A percentile compares a stretch with the other conserved stretches of the same genome.
These are phyloP conservation scores for Tylopilus balloui DNA, from an alignment of 768 basidiomycete genomes.

Conservation along the genomic window DNA sequence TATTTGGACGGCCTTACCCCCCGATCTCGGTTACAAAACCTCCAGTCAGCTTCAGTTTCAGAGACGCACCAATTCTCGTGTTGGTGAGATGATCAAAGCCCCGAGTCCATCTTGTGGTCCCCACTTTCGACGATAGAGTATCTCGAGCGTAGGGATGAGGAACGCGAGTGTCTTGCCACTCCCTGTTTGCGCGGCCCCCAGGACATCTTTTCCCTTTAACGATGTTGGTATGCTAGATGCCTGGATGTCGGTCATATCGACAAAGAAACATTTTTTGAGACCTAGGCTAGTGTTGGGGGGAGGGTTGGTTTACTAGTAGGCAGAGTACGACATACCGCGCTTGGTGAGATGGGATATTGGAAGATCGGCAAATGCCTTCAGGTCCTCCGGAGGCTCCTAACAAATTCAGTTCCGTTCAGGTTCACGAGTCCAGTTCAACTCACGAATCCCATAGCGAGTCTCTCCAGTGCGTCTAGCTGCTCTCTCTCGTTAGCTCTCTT, in stretches of 20 bases:
- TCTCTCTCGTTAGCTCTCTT: constrained; percentile 47
- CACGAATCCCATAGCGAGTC: constrained; percentile 49
- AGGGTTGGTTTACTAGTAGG: background rate
- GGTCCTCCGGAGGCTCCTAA: constrained; percentile 48
- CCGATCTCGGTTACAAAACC: background rate
- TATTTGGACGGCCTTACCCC: constrained; percentile 85
- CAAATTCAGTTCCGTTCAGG: constrained; percentile 8
- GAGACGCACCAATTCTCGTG: constrained; percentile 75
- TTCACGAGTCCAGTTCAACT: constrained; percentile 13
- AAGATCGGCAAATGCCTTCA: constrained; percentile 60
- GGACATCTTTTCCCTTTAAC: constrained; percentile 58
- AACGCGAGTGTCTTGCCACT: constrained; percentile 76
- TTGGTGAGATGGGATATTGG: constrained; percentile 77
- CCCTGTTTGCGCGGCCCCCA: constrained; percentile 67
- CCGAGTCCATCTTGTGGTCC: constrained; percentile 74
- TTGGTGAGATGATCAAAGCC: constrained; percentile 90
- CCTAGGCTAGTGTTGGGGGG: constrained; percentile 40
- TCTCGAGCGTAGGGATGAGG: constrained; percentile 62
- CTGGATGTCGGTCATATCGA: constrained; percentile 83
- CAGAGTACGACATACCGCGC: constrained; percentile 43
- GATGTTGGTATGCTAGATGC: constrained; percentile 54
- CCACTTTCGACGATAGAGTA: constrained; percentile 63
- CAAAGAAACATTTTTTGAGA: constrained; percentile 81
- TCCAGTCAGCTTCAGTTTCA: background rate
- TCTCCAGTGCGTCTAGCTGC: constrained; percentile 47